These are phyloP conservation scores for Amphirosellinia nigrospora DNA, from an alignment of 495 filamentous ascomycete genomes.

Conservation along the genomic window DNA sequence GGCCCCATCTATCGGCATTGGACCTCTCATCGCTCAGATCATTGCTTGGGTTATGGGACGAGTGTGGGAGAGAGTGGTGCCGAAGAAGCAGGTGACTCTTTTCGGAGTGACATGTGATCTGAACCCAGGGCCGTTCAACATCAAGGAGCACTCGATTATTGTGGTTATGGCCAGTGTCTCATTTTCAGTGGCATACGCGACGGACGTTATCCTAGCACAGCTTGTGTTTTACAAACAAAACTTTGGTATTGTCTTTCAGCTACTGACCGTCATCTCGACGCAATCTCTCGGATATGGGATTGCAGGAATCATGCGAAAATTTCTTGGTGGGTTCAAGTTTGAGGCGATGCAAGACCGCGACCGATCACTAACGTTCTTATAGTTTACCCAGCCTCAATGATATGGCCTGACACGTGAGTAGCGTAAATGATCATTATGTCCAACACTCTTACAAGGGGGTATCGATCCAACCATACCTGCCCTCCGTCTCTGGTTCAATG, in stretches of 20 bases:
- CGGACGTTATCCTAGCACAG: constrained; percentile 71
- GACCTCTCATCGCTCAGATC: constrained; percentile 71
- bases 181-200: constrained; percentile 70
- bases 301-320: constrained; percentile 66
- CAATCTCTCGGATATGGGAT: constrained; percentile 78
- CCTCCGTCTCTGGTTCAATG: background rate
- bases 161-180: constrained; percentile 72
- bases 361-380: constrained; percentile 28
- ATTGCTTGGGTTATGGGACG: constrained; percentile 74
- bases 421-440: background rate
- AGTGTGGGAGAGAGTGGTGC: constrained; percentile 55
- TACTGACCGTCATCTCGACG: constrained; percentile 72
- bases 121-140: constrained; percentile 79
- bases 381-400: constrained; percentile 73
- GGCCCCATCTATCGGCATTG: constrained; percentile 68
- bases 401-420: constrained; percentile 63
- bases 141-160: constrained; percentile 81
- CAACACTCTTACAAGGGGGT: background rate
- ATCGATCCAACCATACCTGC: background rate
- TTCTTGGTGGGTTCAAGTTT: constrained; percentile 44
- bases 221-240: constrained; percentile 70
- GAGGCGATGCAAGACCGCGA: background rate
- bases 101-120: constrained; percentile 63
- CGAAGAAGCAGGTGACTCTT: constrained; percentile 56
- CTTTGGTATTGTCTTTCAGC: constrained; percentile 69